A percentile compares a stretch with the other conserved stretches of the same genome.
Conservation (phyloP, 495 filamentous ascomycete genomes). For the Friedmanniomyces simplex region DNA sequence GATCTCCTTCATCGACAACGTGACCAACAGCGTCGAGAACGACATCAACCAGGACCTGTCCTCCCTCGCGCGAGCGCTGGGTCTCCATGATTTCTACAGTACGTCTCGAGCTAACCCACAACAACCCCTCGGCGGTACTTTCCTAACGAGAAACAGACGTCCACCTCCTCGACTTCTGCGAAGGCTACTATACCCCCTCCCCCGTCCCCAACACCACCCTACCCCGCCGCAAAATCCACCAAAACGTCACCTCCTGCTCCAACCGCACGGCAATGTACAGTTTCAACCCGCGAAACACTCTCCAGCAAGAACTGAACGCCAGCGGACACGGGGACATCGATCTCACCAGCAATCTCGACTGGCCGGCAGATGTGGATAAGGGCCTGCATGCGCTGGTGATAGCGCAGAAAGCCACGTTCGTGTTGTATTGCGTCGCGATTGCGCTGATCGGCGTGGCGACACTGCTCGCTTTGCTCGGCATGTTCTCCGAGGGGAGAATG, state of each 20-base stretch:
- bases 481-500: conserved; percentile 33
- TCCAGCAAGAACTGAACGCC: conserved; percentile 41
- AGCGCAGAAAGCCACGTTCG: conserved; percentile 42
- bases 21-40: conserved; percentile 30
- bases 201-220: conserved; percentile 37
- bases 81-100: conserved; percentile 64
- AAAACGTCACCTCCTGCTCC: conserved; percentile 54
- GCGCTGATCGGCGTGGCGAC: conserved; percentile 47
- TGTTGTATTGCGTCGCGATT: conserved; percentile 56
- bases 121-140: too few relatives aligned
- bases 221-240: conserved; percentile 22
- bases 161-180: conserved; percentile 61
- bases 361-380: conserved; percentile 50
- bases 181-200: conserved; percentile 45
- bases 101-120: too few relatives aligned
- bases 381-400: conserved; percentile 43
- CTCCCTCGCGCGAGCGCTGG: conserved; percentile 38
- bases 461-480: conserved; percentile 36
- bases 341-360: conserved; percentile 46
- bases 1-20: conserved; percentile 18
- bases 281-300: conserved; percentile 49
- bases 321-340: conserved; percentile 44
- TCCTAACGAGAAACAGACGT: conserved; percentile 16
- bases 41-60: conserved; percentile 37
- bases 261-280: conserved; percentile 42